These are phyloP conservation scores for Capsicum chinense DNA, from an alignment of 257 asterid genomes.

Conservation along the genomic window DNA sequence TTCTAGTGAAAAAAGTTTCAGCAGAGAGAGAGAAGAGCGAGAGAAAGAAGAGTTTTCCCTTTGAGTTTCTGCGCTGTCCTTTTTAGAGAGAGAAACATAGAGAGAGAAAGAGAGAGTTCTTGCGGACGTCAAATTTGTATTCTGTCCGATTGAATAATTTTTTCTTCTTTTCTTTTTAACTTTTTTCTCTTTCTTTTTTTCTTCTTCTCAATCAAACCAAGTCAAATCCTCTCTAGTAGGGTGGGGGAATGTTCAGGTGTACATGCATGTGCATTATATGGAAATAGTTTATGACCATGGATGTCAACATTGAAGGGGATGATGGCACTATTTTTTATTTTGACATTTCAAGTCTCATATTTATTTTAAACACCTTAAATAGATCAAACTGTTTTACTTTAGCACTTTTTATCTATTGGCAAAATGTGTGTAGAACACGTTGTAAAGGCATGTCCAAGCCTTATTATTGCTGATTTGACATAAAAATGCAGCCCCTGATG, in stretches of 20 bases:
- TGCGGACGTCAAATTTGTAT: constrained; percentile 58
- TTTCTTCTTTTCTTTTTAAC: constrained; percentile 25
- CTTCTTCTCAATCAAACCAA: constrained; percentile 33
- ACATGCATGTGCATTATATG: background rate
- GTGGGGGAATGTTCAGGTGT: background rate
- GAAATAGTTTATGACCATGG: background rate
- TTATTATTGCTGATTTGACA: too few species aligned
- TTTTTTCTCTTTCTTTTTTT: background rate
- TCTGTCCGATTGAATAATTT: constrained; percentile 45
- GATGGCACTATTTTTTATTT: too few species aligned
- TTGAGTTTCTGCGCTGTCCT: constrained; percentile 38
- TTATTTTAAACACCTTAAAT: too few species aligned
- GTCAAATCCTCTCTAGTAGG: constrained; percentile 47
- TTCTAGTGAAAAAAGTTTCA: background rate
- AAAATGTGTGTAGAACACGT: too few species aligned
- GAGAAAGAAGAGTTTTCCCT: constrained; percentile 24
- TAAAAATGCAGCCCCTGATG: too few species aligned
- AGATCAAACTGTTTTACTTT: too few species aligned
- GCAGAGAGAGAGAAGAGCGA: constrained; percentile 26
- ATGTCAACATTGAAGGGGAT: background rate
- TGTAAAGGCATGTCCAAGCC: too few species aligned
- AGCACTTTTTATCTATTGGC: too few species aligned
- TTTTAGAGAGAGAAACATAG: constrained; percentile 41
- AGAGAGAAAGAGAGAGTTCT: constrained; percentile 38
- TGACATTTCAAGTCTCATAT: too few species aligned